Evolutionary conservation across 2,329 filamentous ascomycete genomes (phyloP).

Genomic region (Salinomyces thailandicus): DNA sequence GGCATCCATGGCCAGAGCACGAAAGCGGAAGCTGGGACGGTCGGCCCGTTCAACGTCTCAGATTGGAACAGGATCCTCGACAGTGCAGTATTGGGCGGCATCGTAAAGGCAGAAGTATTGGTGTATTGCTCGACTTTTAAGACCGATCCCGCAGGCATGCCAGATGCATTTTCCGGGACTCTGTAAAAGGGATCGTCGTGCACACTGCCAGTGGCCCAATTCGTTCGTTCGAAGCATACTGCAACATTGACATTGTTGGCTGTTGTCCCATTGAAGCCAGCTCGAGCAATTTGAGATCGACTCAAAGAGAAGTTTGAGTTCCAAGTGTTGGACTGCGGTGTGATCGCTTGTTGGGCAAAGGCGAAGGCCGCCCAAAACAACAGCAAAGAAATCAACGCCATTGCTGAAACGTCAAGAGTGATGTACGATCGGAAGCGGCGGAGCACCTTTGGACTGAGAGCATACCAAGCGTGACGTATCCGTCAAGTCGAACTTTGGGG

Average conservation of each 20-base stretch:
- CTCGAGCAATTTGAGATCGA: constrained; percentile 11
- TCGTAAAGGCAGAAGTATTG: constrained; percentile 29
- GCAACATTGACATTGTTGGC: constrained; percentile 17
- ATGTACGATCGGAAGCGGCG: no score
- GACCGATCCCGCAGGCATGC: constrained; percentile 27
- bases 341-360: no score
- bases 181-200: constrained; percentile 33
- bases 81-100: constrained; percentile 34
- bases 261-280: constrained; percentile 11
- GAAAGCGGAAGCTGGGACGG: constrained; percentile 40
- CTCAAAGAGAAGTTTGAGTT: constrained; percentile 17
- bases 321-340: constrained; percentile 16
- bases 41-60: constrained; percentile 34
- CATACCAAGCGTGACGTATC: no score
- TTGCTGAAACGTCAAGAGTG: no score
- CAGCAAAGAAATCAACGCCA: no score
- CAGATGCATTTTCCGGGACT: constrained; percentile 14
- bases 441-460: no score
- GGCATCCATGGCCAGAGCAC: constrained; percentile 41
- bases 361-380: no score
- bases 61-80: constrained; percentile 43
- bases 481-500: no score
- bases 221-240: constrained; percentile 19
- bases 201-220: constrained; percentile 17
- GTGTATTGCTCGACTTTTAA: constrained; percentile 34